phyloP scores from a whole-genome alignment of 768 basidiomycete genomes.

The Exidia glandulosa region DNA sequence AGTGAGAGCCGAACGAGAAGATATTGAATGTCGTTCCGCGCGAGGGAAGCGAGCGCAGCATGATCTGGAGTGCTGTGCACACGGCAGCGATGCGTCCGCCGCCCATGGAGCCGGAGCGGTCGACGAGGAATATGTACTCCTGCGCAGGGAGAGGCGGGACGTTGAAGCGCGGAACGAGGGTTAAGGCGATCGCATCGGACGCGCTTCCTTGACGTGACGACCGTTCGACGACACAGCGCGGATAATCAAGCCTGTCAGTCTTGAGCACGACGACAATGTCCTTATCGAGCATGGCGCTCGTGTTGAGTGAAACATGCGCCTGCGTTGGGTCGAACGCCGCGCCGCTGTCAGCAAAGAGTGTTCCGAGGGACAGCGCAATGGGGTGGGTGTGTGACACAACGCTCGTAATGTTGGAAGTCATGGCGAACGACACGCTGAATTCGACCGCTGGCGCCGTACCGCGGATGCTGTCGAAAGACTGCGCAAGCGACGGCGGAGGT shows the following conservation, averaged over 20 bases:
- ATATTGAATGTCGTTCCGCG: conserved; percentile 41
- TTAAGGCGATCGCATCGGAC: conserved; percentile 29
- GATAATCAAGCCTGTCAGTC: conserved; percentile 38
- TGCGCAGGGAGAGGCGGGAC: conserved; percentile 32
- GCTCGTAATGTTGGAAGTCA: conserved; percentile 6
- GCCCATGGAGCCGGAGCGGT: conserved; percentile 49
- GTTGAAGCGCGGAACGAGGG: conserved; percentile 41
- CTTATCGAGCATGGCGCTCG: conserved; percentile 29
- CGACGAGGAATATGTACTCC: conserved; percentile 52
- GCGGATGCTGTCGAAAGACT: neutral
- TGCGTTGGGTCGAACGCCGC: conserved; percentile 9
- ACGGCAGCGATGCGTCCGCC: neutral
- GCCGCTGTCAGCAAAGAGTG: conserved; percentile 32
- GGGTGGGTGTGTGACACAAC: conserved; percentile 12
- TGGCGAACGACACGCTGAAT: conserved; percentile 6
- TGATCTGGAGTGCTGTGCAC: conserved; percentile 19
- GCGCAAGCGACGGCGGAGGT: neutral
- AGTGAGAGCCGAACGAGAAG: conserved; percentile 34
- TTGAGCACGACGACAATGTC: conserved; percentile 43
- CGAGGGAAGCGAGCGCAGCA: conserved; percentile 30
- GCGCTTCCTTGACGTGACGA: neutral
- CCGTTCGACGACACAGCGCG: conserved; percentile 46
- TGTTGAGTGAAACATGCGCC: conserved; percentile 11
- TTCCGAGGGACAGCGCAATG: neutral
- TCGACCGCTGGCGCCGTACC: conserved; percentile 4